Conservation (phyloP, 306 rosid species). For the Pueraria montana region DNA sequence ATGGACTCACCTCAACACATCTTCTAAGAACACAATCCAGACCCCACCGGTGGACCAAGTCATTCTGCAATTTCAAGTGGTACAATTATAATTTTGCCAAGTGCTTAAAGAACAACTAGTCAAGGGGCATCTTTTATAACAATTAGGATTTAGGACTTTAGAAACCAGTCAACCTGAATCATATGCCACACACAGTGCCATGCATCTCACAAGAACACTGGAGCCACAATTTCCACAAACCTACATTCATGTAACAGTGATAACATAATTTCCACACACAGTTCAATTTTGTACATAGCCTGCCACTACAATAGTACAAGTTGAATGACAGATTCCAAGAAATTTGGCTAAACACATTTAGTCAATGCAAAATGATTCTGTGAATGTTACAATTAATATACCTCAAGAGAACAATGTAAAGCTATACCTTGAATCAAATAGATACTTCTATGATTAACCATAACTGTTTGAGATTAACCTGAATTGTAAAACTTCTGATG, state of each 20-base stretch:
- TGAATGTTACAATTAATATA: too few species aligned
- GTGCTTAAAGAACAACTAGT: slow-evolving; percentile 6
- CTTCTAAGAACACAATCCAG: slow-evolving; percentile 96
- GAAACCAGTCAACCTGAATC: slow-evolving; percentile 88
- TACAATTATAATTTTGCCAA: not conserved
- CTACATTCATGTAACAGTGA: slow-evolving; percentile 54
- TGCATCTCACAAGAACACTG: slow-evolving; percentile 95
- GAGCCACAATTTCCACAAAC: slow-evolving; percentile 99
- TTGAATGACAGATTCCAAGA: too few species aligned
- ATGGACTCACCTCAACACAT: slow-evolving; percentile 86
- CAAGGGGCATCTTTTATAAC: not conserved
- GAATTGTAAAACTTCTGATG: too few species aligned
- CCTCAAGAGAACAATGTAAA: too few species aligned
- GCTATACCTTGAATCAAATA: too few species aligned
- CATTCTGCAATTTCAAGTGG: slow-evolving; percentile 71
- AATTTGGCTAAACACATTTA: too few species aligned
- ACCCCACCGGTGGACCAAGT: slow-evolving; percentile 99
- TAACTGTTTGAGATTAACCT: too few species aligned
- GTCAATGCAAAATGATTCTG: too few species aligned
- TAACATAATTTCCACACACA: too few species aligned
- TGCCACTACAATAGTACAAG: too few species aligned
- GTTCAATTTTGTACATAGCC: too few species aligned
- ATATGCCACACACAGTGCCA: slow-evolving; percentile 99
- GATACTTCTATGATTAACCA: too few species aligned
- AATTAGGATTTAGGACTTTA: slow-evolving; percentile 48